Percentiles rank a stretch among this genome's conserved stretches.
Conservation (phyloP, 768 basidiomycete species). For the Piloderma croceum region DNA sequence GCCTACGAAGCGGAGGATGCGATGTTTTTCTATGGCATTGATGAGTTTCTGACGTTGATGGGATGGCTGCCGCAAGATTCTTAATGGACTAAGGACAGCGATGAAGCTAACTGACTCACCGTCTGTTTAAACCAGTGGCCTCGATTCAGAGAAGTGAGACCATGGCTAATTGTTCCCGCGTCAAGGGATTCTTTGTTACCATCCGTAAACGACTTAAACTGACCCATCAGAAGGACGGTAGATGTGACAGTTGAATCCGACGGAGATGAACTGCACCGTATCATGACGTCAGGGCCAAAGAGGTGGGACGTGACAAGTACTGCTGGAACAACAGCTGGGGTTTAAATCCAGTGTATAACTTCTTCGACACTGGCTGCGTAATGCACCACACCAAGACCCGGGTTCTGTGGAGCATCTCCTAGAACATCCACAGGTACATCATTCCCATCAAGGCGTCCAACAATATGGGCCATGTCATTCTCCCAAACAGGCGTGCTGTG, state of each 20-base stretch:
- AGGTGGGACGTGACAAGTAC: conserved; percentile 8
- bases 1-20: conserved; percentile 11
- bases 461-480: too few species aligned
- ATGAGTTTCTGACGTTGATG: conserved; percentile 13
- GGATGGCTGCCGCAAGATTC: too few species aligned
- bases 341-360: conserved; percentile 8
- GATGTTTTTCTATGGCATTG: conserved; percentile 7
- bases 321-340: too few species aligned
- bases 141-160: conserved; percentile 12
- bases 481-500: too few species aligned
- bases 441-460: conserved; percentile 7
- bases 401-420: conserved; percentile 10
- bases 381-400: conserved; percentile 11
- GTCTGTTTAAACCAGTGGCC: conserved; percentile 9
- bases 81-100: too few species aligned
- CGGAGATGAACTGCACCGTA: too few species aligned
- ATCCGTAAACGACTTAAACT: conserved; percentile 13
- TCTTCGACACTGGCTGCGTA: conserved; percentile 10
- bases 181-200: conserved; percentile 5
- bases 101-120: conserved; percentile 4
- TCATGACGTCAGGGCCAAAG: conserved; percentile 12
- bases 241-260: too few species aligned
- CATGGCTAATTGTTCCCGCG: conserved; percentile 2
- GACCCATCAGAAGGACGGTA: conserved; percentile 15
- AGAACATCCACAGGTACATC: conserved; percentile 11